A percentile compares a stretch with the other conserved stretches of the same genome.
These are phyloP conservation scores for Nicotiana benthamiana DNA, from an alignment of 257 asterid genomes.

Conservation along the genomic window DNA sequence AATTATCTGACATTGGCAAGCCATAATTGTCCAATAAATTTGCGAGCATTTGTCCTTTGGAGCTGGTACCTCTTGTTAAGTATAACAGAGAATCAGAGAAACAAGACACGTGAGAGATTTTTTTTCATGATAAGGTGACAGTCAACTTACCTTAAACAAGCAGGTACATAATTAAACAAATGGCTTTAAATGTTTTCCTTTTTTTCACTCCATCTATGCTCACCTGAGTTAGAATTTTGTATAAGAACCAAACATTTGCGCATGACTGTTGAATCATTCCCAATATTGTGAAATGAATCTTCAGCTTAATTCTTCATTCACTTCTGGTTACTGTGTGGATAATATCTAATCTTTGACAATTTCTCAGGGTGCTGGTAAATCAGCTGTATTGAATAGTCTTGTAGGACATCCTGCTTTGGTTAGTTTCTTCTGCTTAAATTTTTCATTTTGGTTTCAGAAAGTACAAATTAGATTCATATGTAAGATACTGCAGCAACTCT, in stretches of 20 bases:
- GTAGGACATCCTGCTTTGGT: slow-evolving; percentile 25
- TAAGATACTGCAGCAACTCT: background rate
- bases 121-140: background rate
- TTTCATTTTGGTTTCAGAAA: background rate
- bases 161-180: background rate
- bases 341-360: background rate
- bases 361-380: slow-evolving; percentile 23
- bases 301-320: background rate
- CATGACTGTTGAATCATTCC: background rate
- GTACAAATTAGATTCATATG: background rate
- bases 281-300: background rate
- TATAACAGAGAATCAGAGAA: background rate
- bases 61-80: background rate
- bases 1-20: background rate
- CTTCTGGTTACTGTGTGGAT: background rate
- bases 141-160: background rate
- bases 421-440: background rate
- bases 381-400: slow-evolving; percentile 20
- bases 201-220: background rate
- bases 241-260: background rate
- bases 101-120: background rate
- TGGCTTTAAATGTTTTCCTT: background rate
- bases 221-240: background rate
- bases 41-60: background rate
- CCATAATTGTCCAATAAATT: background rate